Percentiles rank a stretch among this genome's conserved stretches.
phyloP scores from a whole-genome alignment of 2,329 filamentous ascomycete species.

The Graphilbum sp. region DNA sequence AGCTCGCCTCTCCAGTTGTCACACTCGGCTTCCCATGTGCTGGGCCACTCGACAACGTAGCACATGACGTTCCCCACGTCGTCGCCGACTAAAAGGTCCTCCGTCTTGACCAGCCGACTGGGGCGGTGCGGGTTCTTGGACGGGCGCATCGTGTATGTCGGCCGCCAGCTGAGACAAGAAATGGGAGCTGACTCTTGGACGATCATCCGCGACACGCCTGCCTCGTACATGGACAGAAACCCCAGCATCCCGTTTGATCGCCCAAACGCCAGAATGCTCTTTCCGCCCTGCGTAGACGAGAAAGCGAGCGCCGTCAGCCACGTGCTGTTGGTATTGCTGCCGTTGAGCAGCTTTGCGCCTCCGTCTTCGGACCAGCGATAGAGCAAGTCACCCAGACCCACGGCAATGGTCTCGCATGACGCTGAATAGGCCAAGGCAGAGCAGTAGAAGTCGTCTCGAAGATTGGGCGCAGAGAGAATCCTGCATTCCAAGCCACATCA shows the following conservation, averaged over 20 bases:
- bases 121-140: constrained; percentile 32
- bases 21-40: constrained; percentile 41
- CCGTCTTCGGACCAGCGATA: constrained; percentile 76
- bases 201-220: constrained; percentile 29
- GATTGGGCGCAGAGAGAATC: constrained; percentile 71
- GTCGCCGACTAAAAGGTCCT: constrained; percentile 78
- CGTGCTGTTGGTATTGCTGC: constrained; percentile 26
- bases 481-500: no score
- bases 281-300: constrained; percentile 60
- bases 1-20: constrained; percentile 65
- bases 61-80: constrained; percentile 71
- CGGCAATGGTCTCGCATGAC: constrained; percentile 59
- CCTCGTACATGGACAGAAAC: constrained; percentile 61
- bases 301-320: constrained; percentile 79
- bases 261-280: constrained; percentile 71
- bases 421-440: constrained; percentile 74
- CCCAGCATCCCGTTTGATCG: constrained; percentile 61
- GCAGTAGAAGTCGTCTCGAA: constrained; percentile 95
- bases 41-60: constrained; percentile 78
- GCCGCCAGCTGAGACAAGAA: constrained; percentile 70
- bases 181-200: constrained; percentile 55
- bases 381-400: constrained; percentile 63
- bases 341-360: constrained; percentile 43
- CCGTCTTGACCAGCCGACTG: constrained; percentile 42
- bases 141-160: constrained; percentile 35